These are phyloP conservation scores for Choricystis sp. DNA, from an alignment of 139 green algal genomes.

Conservation along the genomic window DNA sequence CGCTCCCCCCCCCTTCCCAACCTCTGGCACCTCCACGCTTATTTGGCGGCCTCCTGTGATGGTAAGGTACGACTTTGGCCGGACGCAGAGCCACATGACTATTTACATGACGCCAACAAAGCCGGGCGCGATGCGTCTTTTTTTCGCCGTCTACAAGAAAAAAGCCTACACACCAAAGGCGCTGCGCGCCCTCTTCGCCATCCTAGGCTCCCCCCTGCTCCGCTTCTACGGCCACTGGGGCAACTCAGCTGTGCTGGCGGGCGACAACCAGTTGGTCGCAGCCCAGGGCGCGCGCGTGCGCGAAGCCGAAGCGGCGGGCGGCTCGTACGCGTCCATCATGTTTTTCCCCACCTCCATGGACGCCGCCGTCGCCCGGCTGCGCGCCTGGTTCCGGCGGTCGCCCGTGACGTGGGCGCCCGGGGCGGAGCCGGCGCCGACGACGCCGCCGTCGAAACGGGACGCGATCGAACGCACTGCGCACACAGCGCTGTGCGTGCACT, in stretches of 20 bases:
- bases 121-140: background rate
- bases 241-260: background rate
- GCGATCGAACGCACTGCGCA: background rate
- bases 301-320: too few species aligned
- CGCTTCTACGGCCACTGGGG: background rate
- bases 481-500: background rate
- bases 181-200: background rate
- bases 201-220: background rate
- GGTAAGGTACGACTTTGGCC: background rate
- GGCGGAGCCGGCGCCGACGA: too few species aligned
- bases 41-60: background rate
- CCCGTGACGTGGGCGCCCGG: background rate
- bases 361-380: background rate
- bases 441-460: too few species aligned
- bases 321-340: background rate
- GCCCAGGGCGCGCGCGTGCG: background rate
- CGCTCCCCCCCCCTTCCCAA: background rate
- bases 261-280: background rate
- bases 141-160: background rate
- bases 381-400: background rate
- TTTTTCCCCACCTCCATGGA: background rate
- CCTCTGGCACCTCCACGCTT: background rate
- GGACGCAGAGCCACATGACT: background rate
- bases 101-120: background rate
- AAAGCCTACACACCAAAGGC: background rate